phyloP scores from a whole-genome alignment of 2,329 filamentous ascomycete genomes.

The Aurifilum marmelostoma region DNA sequence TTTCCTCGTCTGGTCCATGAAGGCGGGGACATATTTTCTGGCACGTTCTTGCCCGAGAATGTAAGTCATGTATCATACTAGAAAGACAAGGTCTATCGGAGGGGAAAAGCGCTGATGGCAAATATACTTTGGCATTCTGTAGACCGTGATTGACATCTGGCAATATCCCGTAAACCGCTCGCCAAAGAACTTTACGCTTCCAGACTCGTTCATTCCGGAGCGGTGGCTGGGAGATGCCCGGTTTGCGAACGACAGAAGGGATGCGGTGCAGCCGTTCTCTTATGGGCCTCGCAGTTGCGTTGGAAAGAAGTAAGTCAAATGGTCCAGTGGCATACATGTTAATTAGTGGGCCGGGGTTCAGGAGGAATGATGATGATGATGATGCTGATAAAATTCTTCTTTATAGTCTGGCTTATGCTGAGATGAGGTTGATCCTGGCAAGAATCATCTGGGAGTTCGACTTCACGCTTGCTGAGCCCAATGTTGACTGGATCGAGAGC shows the following conservation, averaged over 20 bases:
- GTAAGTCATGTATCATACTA: constrained; percentile 34
- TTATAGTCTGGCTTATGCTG: constrained; percentile 49
- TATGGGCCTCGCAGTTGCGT: constrained; percentile 52
- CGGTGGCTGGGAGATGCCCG: constrained; percentile 44
- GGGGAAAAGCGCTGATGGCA: background rate
- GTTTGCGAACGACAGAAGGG: constrained; percentile 43
- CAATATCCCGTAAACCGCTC: constrained; percentile 46
- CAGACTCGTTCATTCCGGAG: constrained; percentile 50
- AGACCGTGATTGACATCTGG: constrained; percentile 48
- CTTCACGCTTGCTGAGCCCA: constrained; percentile 40
- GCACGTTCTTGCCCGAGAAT: constrained; percentile 36
- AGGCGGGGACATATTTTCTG: constrained; percentile 39
- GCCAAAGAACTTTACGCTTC: constrained; percentile 45
- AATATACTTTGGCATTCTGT: background rate
- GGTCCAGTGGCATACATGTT: background rate
- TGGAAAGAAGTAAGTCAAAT: constrained; percentile 47
- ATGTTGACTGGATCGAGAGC: constrained; percentile 38
- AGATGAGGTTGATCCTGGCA: constrained; percentile 51
- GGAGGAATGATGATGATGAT: too few relatives aligned
- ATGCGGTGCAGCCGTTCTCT: constrained; percentile 48
- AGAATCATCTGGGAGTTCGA: constrained; percentile 52
- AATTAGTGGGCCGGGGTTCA: too few relatives aligned
- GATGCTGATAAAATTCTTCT: constrained; percentile 7
- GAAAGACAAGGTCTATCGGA: background rate
- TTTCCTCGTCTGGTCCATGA: constrained; percentile 32